Percentiles rank a stretch among this genome's conserved stretches.
These are phyloP conservation scores for Podosphaera fusca DNA, from an alignment of 2,329 filamentous ascomycete genomes.

Conservation along the genomic window DNA sequence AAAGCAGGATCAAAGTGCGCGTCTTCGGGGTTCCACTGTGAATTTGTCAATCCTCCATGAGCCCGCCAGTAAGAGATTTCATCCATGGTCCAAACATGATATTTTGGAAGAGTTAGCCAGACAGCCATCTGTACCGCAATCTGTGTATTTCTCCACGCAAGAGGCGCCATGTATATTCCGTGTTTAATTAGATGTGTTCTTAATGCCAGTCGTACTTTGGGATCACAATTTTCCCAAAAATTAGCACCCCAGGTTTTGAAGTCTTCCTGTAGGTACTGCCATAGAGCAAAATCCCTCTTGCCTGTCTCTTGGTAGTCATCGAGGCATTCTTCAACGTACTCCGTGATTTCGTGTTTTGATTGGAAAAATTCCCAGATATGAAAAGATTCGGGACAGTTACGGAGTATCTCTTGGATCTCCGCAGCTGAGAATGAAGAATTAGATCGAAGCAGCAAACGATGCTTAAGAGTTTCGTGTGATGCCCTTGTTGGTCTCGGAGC, in stretches of 20 bases:
- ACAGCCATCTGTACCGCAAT: not conserved
- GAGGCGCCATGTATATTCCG: not conserved
- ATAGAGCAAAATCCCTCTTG: not conserved
- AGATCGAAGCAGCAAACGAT: not conserved
- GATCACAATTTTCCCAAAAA: not conserved
- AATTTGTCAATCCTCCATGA: not conserved
- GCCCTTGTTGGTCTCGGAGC: not conserved
- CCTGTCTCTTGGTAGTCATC: not conserved
- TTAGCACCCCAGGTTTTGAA: not conserved
- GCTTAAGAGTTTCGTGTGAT: not conserved
- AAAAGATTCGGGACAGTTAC: not conserved
- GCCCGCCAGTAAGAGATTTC: not conserved
- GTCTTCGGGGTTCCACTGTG: not conserved
- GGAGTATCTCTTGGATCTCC: not conserved
- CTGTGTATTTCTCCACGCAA: not conserved
- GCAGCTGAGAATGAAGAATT: not conserved
- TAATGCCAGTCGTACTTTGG: not conserved
- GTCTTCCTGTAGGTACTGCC: not conserved
- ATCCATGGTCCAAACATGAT: not conserved
- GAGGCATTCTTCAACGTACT: not conserved
- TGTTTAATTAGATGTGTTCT: not conserved
- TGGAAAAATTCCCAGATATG: not conserved
- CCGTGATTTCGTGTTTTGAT: not conserved
- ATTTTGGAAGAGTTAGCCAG: not conserved
- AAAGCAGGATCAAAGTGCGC: not conserved